These are phyloP conservation scores for Plasmopara viticola DNA, from an alignment of 352 stramenopile species.

Conservation along the genomic window DNA sequence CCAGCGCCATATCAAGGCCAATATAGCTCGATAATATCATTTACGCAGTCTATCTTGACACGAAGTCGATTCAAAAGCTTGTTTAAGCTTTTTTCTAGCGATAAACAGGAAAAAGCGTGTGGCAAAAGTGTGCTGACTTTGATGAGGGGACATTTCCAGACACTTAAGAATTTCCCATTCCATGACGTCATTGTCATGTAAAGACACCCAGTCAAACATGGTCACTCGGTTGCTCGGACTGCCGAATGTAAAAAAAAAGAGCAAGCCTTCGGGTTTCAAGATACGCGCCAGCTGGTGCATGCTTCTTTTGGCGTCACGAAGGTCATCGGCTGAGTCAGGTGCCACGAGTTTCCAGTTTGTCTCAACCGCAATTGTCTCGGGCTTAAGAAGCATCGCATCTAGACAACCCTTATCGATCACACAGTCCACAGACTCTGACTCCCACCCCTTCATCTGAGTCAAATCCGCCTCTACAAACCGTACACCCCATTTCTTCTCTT, in stretches of 20 bases:
- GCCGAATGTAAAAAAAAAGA: conserved; percentile 46
- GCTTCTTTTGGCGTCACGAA: conserved; percentile 26
- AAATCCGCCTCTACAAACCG: conserved; percentile 39
- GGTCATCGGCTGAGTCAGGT: conserved; percentile 33
- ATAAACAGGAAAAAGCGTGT: conserved; percentile 49
- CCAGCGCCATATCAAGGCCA: conserved; percentile 6
- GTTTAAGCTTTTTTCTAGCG: conserved; percentile 32
- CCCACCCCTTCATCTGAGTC: conserved; percentile 38
- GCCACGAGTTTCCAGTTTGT: conserved; percentile 41
- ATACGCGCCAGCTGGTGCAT: conserved; percentile 42
- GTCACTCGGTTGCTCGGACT: conserved; percentile 44
- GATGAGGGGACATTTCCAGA: conserved; percentile 41
- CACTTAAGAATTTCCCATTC: conserved; percentile 51
- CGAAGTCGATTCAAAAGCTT: not conserved
- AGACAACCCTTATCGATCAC: conserved; percentile 56
- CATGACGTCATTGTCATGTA: conserved; percentile 10
- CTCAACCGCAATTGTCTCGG: conserved; percentile 35
- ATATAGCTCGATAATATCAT: conserved; percentile 20
- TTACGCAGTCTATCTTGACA: conserved; percentile 15
- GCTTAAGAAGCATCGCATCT: conserved; percentile 49
- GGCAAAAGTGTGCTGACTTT: conserved; percentile 24
- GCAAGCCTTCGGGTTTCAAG: conserved; percentile 28
- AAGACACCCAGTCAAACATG: conserved; percentile 41
- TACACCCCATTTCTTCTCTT: conserved; percentile 30
- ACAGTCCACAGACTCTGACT: conserved; percentile 31